Conservation (phyloP, 345 rosid genomes). For the Litchi chinensis region DNA sequence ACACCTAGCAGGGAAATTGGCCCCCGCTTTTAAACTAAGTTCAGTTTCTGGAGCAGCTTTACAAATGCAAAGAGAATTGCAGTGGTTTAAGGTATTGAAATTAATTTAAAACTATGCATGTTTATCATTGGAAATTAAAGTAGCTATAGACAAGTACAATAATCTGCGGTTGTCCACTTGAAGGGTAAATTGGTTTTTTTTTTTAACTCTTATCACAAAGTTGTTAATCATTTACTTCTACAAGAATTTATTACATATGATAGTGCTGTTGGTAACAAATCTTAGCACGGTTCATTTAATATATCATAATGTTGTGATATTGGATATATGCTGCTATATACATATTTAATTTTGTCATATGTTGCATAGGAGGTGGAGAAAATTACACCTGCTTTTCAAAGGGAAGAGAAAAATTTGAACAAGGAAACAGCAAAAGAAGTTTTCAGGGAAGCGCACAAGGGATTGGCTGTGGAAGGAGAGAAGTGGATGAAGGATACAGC, state of each 20-base stretch:
- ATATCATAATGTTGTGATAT: too few species aligned
- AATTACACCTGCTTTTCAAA: background rate
- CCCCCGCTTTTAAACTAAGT: background rate
- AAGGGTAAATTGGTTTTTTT: too few species aligned
- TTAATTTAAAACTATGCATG: too few species aligned
- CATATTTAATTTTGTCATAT: background rate
- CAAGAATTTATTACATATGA: too few species aligned
- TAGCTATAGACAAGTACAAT: too few species aligned
- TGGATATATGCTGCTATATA: too few species aligned
- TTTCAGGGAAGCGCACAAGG: slow-evolving; percentile 15
- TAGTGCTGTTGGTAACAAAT: too few species aligned
- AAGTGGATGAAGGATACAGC: background rate
- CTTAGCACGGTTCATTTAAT: too few species aligned
- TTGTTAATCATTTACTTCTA: too few species aligned
- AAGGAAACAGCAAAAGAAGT: slow-evolving; percentile 13
- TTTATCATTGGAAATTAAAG: too few species aligned
- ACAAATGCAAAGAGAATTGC: background rate
- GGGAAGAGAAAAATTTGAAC: background rate
- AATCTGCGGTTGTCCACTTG: too few species aligned
- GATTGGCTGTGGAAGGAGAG: slow-evolving; percentile 4
- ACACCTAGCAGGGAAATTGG: background rate
- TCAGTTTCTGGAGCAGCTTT: background rate
- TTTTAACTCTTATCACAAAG: too few species aligned
- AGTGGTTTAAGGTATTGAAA: slow-evolving; percentile 1
- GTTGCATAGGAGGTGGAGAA: slow-evolving; percentile 23